A percentile compares a stretch with the other conserved stretches of the same genome.
phyloP scores from a whole-genome alignment of 257 asterid genomes.

The Nicotiana knightiana region DNA sequence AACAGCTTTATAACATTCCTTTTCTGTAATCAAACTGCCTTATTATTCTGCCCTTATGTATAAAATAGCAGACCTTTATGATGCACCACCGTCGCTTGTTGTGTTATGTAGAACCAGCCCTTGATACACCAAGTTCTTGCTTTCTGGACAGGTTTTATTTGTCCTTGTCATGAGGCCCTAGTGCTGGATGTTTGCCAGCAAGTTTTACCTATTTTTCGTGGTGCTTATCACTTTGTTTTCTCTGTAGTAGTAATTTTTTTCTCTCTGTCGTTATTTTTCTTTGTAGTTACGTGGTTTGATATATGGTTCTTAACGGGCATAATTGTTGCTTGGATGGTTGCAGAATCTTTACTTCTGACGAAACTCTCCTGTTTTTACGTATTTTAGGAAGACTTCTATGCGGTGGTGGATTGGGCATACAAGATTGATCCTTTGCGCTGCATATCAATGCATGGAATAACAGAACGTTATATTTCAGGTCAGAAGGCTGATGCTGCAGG shows the following conservation, averaged over 20 bases:
- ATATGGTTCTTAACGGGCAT: neutral
- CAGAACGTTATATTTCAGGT: constrained; percentile 85
- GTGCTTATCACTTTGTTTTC: neutral
- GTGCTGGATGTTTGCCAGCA: neutral
- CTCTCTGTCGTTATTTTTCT: neutral
- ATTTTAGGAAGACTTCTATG: constrained; percentile 87
- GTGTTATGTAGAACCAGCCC: neutral
- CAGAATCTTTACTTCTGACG: neutral
- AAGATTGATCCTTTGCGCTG: constrained; percentile 95
- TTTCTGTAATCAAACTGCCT: constrained; percentile 8
- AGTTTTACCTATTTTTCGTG: neutral
- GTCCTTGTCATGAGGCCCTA: neutral
- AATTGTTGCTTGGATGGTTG: neutral
- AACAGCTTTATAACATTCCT: neutral
- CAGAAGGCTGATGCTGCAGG: constrained; percentile 95
- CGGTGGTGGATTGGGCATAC: constrained; percentile 95
- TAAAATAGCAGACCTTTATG: neutral
- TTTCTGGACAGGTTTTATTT: constrained; percentile 1
- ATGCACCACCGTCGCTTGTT: neutral
- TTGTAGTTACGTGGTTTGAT: neutral
- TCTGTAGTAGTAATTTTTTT: neutral
- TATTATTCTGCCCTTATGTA: neutral
- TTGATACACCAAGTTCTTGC: neutral
- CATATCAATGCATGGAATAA: constrained; percentile 95
- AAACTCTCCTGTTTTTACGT: constrained; percentile 7